Evolutionary conservation across 1,139 yeast species (phyloP).

Genomic region (Diutina mesorugosa): DNA sequence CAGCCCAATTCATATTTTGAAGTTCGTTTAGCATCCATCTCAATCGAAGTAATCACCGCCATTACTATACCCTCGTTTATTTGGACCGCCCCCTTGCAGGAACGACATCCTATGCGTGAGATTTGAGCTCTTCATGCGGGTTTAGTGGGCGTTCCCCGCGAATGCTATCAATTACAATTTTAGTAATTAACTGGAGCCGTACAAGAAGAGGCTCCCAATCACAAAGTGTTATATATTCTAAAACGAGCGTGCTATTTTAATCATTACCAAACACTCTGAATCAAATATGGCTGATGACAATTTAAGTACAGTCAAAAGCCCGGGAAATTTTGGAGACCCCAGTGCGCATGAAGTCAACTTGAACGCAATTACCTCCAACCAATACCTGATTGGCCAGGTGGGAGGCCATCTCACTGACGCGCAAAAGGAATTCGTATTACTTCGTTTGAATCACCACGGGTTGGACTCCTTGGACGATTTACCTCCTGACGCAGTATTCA

Average conservation of each 20-base stretch:
- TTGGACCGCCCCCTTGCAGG: too few relatives aligned
- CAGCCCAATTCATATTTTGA: background rate
- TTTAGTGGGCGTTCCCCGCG: background rate
- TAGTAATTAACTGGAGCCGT: background rate
- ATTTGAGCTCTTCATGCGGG: background rate
- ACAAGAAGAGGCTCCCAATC: background rate
- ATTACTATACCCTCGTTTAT: too few relatives aligned
- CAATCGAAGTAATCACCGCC: too few relatives aligned
- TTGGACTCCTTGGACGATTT: background rate
- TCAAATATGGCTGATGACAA: background rate
- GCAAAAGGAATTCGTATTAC: background rate
- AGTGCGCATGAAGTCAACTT: background rate
- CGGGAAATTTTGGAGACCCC: background rate
- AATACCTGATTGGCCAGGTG: background rate
- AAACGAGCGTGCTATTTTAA: background rate
- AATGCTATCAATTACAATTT: background rate
- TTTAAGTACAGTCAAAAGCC: background rate
- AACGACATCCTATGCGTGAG: background rate
- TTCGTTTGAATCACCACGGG: conserved; percentile 7
- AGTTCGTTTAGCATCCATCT: too few relatives aligned
- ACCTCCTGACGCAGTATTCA: background rate
- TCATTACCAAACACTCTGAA: background rate
- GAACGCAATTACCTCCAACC: background rate
- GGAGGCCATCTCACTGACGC: background rate
- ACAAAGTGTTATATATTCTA: background rate